phyloP scores from a whole-genome alignment of 768 basidiomycete genomes.

The Leucocoprinus leucothites region DNA sequence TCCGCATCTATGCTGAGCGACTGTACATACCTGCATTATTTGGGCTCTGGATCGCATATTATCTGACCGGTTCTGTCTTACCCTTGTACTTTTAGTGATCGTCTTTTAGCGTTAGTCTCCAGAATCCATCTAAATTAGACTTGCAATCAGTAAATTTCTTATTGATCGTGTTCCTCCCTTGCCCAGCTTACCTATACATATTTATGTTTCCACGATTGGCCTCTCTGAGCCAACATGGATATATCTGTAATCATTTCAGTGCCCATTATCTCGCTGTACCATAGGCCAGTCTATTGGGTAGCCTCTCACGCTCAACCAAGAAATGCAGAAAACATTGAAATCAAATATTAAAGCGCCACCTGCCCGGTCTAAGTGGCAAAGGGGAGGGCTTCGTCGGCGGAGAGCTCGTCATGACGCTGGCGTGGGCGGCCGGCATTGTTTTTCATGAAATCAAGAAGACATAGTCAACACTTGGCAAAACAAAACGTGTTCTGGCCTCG shows the following conservation, averaged over 20 bases:
- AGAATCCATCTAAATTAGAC: no score
- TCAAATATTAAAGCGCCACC: background rate
- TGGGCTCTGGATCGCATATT: background rate
- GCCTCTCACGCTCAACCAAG: slow-evolving; percentile 1
- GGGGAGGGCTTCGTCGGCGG: background rate
- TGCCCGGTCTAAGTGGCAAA: background rate
- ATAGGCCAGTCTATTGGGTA: background rate
- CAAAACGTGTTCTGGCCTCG: slow-evolving; percentile 2
- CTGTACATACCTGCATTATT: slow-evolving; percentile 8
- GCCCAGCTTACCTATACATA: no score
- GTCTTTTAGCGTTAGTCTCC: no score
- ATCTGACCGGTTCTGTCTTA: background rate
- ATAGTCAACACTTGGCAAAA: background rate
- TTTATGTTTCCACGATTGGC: no score
- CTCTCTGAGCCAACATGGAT: no score
- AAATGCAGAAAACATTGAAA: background rate
- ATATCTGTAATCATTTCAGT: background rate
- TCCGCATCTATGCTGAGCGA: background rate
- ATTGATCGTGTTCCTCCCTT: no score
- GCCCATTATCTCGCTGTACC: background rate
- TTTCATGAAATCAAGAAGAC: slow-evolving; percentile 7
- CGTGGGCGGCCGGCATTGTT: background rate
- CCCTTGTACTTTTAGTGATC: background rate
- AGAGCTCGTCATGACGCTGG: background rate
- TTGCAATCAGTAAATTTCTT: no score